Evolutionary conservation across 306 rosid genomes (phyloP).

Genomic region (Abrus precatorius): DNA sequence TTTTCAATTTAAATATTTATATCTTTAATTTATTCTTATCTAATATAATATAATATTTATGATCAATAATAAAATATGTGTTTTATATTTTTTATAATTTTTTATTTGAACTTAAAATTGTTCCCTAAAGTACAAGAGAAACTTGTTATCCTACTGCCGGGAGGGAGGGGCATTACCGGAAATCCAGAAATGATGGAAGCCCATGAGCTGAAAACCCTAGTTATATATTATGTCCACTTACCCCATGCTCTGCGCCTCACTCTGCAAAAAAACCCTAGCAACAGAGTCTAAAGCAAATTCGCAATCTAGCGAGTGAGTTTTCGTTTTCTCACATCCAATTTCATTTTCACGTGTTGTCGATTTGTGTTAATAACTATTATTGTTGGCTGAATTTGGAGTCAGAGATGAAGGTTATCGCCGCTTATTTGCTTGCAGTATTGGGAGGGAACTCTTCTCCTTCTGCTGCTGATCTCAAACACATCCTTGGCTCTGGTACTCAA

Average conservation of each 20-base stretch:
- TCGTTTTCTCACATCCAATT: neutral
- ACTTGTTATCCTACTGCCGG: too few species aligned
- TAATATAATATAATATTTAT: too few species aligned
- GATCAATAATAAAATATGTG: too few species aligned
- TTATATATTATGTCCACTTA: conserved; percentile 10
- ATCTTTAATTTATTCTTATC: too few species aligned
- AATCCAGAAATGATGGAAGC: neutral
- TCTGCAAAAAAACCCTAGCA: conserved; percentile 30
- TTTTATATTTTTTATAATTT: too few species aligned
- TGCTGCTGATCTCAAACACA: conserved; percentile 61
- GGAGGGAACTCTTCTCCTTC: conserved; percentile 73
- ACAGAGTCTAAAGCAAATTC: neutral
- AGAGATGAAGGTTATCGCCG: conserved; percentile 81
- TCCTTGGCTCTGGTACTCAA: conserved; percentile 63
- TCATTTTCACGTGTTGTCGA: neutral
- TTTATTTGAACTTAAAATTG: too few species aligned
- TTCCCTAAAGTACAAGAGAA: too few species aligned
- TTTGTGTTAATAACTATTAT: conserved; percentile 10
- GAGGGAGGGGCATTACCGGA: conserved; percentile 32
- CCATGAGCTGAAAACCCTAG: conserved; percentile 48
- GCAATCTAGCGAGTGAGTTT: conserved; percentile 38
- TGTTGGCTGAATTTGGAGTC: conserved; percentile 20
- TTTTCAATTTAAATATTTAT: too few species aligned
- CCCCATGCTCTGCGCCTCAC: neutral
- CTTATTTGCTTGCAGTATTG: conserved; percentile 79